Evolutionary conservation across 1,284 basidiomycete genomes (phyloP).

Genomic region (Sporisorium scitamineum): DNA sequence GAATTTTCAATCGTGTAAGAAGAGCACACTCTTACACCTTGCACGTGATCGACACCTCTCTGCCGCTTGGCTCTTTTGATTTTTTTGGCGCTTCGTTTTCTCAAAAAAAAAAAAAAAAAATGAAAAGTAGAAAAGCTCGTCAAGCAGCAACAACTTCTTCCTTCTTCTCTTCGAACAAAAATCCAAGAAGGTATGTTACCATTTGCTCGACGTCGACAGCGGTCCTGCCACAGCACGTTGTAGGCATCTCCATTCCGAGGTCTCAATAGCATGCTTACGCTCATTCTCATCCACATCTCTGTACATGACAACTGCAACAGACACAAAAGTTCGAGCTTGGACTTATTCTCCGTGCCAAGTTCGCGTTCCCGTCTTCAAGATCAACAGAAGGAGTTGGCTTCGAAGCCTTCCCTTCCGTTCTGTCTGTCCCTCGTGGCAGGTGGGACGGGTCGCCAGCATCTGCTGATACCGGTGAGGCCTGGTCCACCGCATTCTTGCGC

Average conservation of each 20-base stretch:
- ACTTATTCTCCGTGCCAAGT: constrained; percentile 56
- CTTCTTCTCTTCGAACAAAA: constrained; percentile 55
- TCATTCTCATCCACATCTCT: background rate
- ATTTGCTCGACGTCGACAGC: constrained; percentile 1
- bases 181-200: constrained; percentile 54
- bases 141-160: constrained; percentile 10
- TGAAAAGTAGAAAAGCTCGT: constrained; percentile 29
- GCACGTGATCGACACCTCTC: constrained; percentile 12
- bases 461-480: constrained; percentile 50
- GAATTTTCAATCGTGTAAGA: background rate
- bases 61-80: background rate
- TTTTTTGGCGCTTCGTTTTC: constrained; percentile 9
- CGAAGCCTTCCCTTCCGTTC: constrained; percentile 30
- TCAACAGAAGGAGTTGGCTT: constrained; percentile 35
- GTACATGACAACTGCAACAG: constrained; percentile 8
- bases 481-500: constrained; percentile 33
- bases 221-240: background rate
- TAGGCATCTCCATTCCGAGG: background rate
- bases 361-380: constrained; percentile 64
- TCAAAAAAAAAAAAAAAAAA: background rate
- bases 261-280: background rate
- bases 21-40: constrained; percentile 9
- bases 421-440: constrained; percentile 38
- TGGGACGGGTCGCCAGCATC: constrained; percentile 39
- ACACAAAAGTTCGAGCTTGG: constrained; percentile 62